These are phyloP conservation scores for Boletus rubropictus DNA, from an alignment of 768 basidiomycete genomes.

Conservation along the genomic window DNA sequence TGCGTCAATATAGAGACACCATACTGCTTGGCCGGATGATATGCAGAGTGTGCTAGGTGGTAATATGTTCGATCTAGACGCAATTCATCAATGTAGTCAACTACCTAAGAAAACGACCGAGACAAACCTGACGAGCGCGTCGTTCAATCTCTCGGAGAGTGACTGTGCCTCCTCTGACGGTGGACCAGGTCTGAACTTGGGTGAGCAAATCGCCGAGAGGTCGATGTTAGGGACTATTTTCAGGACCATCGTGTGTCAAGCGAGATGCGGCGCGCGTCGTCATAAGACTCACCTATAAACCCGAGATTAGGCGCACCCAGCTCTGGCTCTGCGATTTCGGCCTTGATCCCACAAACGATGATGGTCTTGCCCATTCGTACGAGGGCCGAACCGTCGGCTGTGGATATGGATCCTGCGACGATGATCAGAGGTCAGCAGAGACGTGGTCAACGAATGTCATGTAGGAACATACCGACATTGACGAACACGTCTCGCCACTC, in stretches of 20 bases:
- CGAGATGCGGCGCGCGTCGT: no score
- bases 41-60: slow-evolving; percentile 72
- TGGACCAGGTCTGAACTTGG: slow-evolving; percentile 92
- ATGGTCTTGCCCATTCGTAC: slow-evolving; percentile 92
- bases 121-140: slow-evolving; percentile 65
- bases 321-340: slow-evolving; percentile 89
- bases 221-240: slow-evolving; percentile 89
- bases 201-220: slow-evolving; percentile 87
- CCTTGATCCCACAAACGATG: slow-evolving; percentile 92
- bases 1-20: slow-evolving; percentile 93
- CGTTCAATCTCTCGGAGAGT: slow-evolving; percentile 75
- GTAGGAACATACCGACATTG: slow-evolving; percentile 64
- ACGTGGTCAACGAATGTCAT: not conserved
- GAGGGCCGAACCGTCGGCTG: slow-evolving; percentile 88
- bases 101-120: not conserved
- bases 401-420: slow-evolving; percentile 78
- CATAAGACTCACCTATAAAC: slow-evolving; percentile 58
- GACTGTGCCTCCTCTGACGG: slow-evolving; percentile 93
- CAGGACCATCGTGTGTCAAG: not conserved
- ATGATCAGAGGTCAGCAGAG: not conserved
- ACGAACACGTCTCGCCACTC: slow-evolving; percentile 73
- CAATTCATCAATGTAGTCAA: not conserved
- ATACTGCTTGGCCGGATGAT: slow-evolving; percentile 70
- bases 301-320: slow-evolving; percentile 69
- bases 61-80: slow-evolving; percentile 56